Percentiles rank a stretch among this genome's conserved stretches.
Conservation (phyloP, 164 flowering plant species). For the Amborella trichopoda region DNA sequence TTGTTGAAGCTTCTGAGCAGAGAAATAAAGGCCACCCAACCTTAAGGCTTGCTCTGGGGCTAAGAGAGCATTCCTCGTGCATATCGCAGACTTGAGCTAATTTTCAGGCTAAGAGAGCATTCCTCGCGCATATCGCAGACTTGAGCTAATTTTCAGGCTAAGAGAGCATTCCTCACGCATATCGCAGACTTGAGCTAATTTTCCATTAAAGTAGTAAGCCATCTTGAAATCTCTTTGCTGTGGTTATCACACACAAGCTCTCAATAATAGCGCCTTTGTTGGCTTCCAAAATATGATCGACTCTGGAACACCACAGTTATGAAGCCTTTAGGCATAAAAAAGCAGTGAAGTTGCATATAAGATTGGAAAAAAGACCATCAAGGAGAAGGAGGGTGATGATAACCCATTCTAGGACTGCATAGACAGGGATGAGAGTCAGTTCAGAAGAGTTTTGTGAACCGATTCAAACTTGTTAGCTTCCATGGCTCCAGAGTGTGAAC, state of each 20-base stretch:
- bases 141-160: slow-evolving; percentile 36
- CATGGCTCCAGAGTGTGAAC: no score
- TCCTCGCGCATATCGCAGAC: slow-evolving; percentile 58
- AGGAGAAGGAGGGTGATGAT: slow-evolving; percentile 64
- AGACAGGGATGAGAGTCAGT: slow-evolving; percentile 44
- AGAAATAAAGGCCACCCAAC: slow-evolving; percentile 23
- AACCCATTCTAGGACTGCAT: slow-evolving; percentile 78
- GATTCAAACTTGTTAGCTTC: slow-evolving; percentile 79
- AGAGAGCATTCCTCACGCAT: slow-evolving; percentile 84
- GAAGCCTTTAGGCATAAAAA: slow-evolving; percentile 80
- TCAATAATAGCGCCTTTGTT: slow-evolving; percentile 14
- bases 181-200: slow-evolving; percentile 34
- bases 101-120: slow-evolving; percentile 50
- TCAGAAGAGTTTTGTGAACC: slow-evolving; percentile 56
- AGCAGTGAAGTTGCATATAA: slow-evolving; percentile 51
- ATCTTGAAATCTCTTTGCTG: slow-evolving; percentile 56
- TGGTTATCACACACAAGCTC: slow-evolving; percentile 77
- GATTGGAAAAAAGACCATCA: slow-evolving; percentile 69
- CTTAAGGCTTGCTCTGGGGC: slow-evolving; percentile 6
- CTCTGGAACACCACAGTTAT: slow-evolving; percentile 68
- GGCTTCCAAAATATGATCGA: slow-evolving; percentile 50
- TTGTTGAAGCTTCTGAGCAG: slow-evolving; percentile 29
- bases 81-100: slow-evolving; percentile 39
- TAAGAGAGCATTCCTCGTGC: slow-evolving; percentile 81
- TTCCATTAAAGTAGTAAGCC: slow-evolving; percentile 56